These are phyloP conservation scores for Ligustrum vulgare DNA, from an alignment of 257 asterid species.

Conservation along the genomic window DNA sequence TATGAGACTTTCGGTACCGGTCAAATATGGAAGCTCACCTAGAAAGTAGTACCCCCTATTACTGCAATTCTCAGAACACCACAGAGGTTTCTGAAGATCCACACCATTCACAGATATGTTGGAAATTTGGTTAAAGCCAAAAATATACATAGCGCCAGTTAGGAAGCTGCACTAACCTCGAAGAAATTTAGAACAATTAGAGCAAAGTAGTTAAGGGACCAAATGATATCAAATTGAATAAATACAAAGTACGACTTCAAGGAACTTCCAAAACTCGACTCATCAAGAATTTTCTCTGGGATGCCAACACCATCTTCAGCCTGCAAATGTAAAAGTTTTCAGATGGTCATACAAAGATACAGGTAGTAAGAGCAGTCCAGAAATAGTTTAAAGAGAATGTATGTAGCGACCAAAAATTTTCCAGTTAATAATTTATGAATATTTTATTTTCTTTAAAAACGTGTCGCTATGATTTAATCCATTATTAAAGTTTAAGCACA, in stretches of 20 bases:
- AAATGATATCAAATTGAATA: constrained; percentile 77
- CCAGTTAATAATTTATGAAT: too few species aligned
- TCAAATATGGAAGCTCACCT: constrained; percentile 89
- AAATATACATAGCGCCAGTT: constrained; percentile 22
- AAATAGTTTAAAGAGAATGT: constrained; percentile 1
- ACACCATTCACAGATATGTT: constrained; percentile 26
- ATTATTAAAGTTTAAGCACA: too few species aligned
- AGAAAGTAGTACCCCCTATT: constrained; percentile 75
- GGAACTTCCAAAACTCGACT: constrained; percentile 66
- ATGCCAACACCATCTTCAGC: constrained; percentile 97
- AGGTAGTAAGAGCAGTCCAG: neutral
- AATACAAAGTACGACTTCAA: constrained; percentile 66
- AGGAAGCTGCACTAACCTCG: constrained; percentile 49
- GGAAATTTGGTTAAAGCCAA: constrained; percentile 22
- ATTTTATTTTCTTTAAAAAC: too few species aligned
- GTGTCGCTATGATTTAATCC: too few species aligned
- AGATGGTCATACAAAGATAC: constrained; percentile 2
- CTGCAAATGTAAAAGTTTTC: constrained; percentile 40
- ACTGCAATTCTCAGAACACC: constrained; percentile 81
- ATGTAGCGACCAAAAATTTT: too few species aligned
- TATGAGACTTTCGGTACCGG: constrained; percentile 60
- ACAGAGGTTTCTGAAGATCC: constrained; percentile 82
- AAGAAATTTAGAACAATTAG: constrained; percentile 71
- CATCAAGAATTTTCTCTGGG: constrained; percentile 92
- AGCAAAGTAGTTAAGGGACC: constrained; percentile 91